Evolutionary conservation across 345 rosid genomes (phyloP), one percentile per base, ranked within the genome.

Genomic region (Physaria fendleri): DNA sequence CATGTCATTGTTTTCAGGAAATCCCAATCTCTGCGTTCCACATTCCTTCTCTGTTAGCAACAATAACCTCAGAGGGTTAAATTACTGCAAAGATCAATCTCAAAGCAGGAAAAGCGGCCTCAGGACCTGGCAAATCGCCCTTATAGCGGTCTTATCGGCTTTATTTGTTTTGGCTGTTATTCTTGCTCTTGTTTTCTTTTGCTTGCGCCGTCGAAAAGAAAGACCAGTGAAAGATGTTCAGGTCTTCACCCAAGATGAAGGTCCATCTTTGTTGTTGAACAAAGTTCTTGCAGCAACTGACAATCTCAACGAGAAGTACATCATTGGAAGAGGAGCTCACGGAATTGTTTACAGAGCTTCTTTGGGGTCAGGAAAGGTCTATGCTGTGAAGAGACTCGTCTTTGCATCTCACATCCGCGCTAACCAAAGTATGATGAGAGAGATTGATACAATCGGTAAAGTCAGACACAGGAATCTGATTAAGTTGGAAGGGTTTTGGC

Each of bases 381-480:
- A 73, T 45, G 95, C 94, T 4, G 78, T 79, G 14, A 90, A 90
- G 76, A 87, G 76, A 74, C 70, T 90, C 46, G 57, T 8, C 30
- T 76, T 80, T 45, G 23, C 78, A 11, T 80, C 68, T 54, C 64
- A 64, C 14, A 61, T 50, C 51, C 74, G 76, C 12, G 82, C 78
- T 48, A 62, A 53, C 37, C 66, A 17, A 52, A 81, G 83, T 32
- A 80, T 90, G 87, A 40, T 74, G 35, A 74, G 84, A 62, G 97
- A 90, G 71, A 69, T 87, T 56, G 60, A 78, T 69, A 90, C 95
- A 9, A 53, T 81, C 5, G 88, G 75, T 76, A 69, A 27, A 9
- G 42, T 90, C 34, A 80, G 81, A 75, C 97, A 90, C 62, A 79
- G 95, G 34, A 90, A 90, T 58, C 76, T 90, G 63, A 71, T 81